Evolutionary conservation across 2,329 filamentous ascomycete genomes (phyloP), one percentile per base, ranked within the genome.

Genomic region (Apiospora phragmitis): DNA sequence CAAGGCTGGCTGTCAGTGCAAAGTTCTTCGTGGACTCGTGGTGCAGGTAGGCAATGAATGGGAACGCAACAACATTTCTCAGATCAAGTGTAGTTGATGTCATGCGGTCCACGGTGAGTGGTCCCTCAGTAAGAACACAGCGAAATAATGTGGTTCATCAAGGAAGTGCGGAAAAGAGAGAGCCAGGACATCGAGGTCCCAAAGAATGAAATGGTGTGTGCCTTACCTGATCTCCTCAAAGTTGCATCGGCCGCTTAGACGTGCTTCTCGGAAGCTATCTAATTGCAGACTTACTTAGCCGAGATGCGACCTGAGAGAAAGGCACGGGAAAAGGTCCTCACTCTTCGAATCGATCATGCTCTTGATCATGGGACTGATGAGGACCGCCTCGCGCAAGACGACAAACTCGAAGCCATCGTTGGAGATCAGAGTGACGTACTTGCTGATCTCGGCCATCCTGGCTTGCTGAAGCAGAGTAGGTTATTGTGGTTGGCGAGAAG

Each of bases 381-480:
- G 85, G 71, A 92, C 90, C 3, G 92, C 91, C 67, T 93, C 91
- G 69, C 92, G 90, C 70, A 92, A 85, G 68, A 95, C 86, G 73
- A 93, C 89, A 79, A 93, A 95, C 83, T 94, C 92, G 79, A 90
- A 94, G 76, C 89, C 92, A 80, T 95, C 93, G 74, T 85, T 87
- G 0, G 92, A 94, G 55, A 94, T 86, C 68, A 95, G 88, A 6
- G 93, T 95, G 74, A 95, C 88, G 81, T 94, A 95, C 77, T 93
- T 90, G 81, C 87, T 89, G 11, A 51, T 69, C 21, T 45, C 68
- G 1, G 38, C 67, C 68, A 68, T 74, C 9, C 12, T 47, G 43
- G 43, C 43, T 68, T n/a, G n/a, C 11, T 21, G 11, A 12, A 21
- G 45, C 49, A 35, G 69, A 71, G 67, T 29, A 42, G 41, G 41